Conservation (phyloP, 2,329 filamentous ascomycete genomes). For the Calonectria multiphialidica region DNA sequence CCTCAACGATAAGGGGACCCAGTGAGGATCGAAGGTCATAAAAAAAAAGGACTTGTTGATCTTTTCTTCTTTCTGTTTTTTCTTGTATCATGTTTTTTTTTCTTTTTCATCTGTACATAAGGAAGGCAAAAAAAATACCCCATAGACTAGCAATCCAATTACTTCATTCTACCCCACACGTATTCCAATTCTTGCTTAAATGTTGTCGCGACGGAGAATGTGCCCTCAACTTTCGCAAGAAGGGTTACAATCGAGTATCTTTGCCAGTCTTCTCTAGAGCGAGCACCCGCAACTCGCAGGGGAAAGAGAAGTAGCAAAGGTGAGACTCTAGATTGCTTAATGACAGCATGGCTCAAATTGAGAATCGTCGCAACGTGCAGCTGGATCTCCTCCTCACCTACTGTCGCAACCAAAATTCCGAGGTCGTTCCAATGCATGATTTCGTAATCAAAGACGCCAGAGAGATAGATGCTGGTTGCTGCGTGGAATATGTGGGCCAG, state of each 20-base stretch:
- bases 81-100: too few species aligned
- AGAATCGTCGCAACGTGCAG: slow-evolving; percentile 43
- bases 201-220: slow-evolving; percentile 43
- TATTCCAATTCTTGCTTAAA: slow-evolving; percentile 37
- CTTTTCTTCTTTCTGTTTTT: not conserved
- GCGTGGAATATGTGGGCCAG: slow-evolving; percentile 44
- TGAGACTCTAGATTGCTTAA: slow-evolving; percentile 42
- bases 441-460: slow-evolving; percentile 52
- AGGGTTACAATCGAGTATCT: slow-evolving; percentile 33
- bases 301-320: slow-evolving; percentile 50
- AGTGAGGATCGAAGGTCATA: not conserved
- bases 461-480: slow-evolving; percentile 52
- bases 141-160: not conserved
- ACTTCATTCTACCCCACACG: slow-evolving; percentile 33
- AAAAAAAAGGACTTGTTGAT: not conserved
- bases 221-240: slow-evolving; percentile 32
- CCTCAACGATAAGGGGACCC: not conserved
- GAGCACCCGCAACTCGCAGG: slow-evolving; percentile 49
- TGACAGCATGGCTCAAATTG: slow-evolving; percentile 14
- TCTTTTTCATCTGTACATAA: not conserved
- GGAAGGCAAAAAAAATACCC: not conserved
- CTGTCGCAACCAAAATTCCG: slow-evolving; percentile 35
- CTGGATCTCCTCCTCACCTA: slow-evolving; percentile 37
- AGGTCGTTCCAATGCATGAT: slow-evolving; percentile 43
- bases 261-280: slow-evolving; percentile 40